Conservation (phyloP, 2,329 filamentous ascomycete species). For the Claviceps paspali region DNA sequence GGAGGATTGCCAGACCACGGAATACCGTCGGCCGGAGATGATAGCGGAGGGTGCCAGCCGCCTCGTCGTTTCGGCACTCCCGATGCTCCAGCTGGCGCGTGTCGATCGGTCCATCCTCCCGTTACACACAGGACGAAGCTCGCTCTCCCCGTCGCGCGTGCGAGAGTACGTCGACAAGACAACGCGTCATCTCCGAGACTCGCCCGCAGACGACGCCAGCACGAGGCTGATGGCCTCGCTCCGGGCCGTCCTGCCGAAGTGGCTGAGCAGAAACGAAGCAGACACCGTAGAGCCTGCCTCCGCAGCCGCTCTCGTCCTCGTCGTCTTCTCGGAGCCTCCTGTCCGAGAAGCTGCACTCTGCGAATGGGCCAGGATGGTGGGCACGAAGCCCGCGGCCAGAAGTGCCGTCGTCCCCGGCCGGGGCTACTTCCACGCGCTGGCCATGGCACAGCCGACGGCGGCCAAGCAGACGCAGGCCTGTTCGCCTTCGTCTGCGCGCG, state of each 20-base stretch:
- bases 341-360: constrained; percentile 25
- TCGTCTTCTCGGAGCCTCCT: constrained; percentile 26
- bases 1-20: constrained; percentile 23
- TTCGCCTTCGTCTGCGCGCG: constrained; percentile 10
- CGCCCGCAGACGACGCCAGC: constrained; percentile 4
- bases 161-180: constrained; percentile 11
- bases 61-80: constrained; percentile 39
- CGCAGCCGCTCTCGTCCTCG: constrained; percentile 32
- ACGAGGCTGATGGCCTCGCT: constrained; percentile 13
- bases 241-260: constrained; percentile 22
- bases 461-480: constrained; percentile 6
- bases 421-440: constrained; percentile 38
- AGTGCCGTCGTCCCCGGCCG: constrained; percentile 24
- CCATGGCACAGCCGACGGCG: constrained; percentile 33
- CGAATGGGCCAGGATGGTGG: constrained; percentile 31
- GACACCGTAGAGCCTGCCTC: constrained; percentile 35
- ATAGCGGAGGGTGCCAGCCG: constrained; percentile 45
- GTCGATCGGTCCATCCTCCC: constrained; percentile 7
- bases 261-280: constrained; percentile 34
- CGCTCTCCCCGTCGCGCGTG: constrained; percentile 11
- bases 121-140: constrained; percentile 10
- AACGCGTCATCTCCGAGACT: constrained; percentile 7
- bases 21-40: constrained; percentile 46
- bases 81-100: constrained; percentile 27
- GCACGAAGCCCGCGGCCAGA: constrained; percentile 17